These are phyloP conservation scores for Candida chauliodis DNA, from an alignment of 805 yeast genomes.

Conservation along the genomic window DNA sequence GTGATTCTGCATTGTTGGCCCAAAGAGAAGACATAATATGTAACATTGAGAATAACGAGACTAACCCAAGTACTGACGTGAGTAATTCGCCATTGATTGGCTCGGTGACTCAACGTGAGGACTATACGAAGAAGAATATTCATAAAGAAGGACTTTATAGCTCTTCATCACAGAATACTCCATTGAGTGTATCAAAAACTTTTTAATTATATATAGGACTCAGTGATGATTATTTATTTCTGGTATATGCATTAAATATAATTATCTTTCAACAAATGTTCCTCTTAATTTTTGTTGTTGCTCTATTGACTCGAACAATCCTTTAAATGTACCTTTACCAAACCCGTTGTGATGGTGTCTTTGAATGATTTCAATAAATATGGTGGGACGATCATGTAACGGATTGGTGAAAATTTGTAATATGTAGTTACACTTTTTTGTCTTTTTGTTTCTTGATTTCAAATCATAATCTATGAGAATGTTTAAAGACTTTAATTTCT, in stretches of 20 bases:
- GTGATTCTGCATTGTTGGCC: background rate
- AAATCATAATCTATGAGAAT: slow-evolving; percentile 77
- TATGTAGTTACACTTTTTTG: slow-evolving; percentile 54
- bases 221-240: slow-evolving; percentile 4
- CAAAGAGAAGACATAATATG: background rate
- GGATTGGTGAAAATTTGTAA: slow-evolving; percentile 81
- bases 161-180: slow-evolving; percentile 3
- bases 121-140: slow-evolving; percentile 1
- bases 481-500: slow-evolving; percentile 45
- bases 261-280: slow-evolving; percentile 34
- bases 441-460: slow-evolving; percentile 22
- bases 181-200: slow-evolving; percentile 5
- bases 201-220: background rate
- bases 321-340: slow-evolving; percentile 86
- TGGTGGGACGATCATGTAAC: slow-evolving; percentile 71
- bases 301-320: slow-evolving; percentile 77
- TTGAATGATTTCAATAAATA: slow-evolving; percentile 79
- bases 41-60: background rate
- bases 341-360: slow-evolving; percentile 78
- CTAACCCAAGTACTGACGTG: slow-evolving; percentile 1
- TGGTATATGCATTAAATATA: slow-evolving; percentile 5
- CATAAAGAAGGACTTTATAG: slow-evolving; percentile 2
- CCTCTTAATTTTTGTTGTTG: slow-evolving; percentile 73
- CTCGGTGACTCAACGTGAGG: background rate
- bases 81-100: slow-evolving; percentile 4